Evolutionary conservation across 1,284 basidiomycete genomes (phyloP), one percentile per base, ranked within the genome.

Genomic region (Ustilago xerochloae): DNA sequence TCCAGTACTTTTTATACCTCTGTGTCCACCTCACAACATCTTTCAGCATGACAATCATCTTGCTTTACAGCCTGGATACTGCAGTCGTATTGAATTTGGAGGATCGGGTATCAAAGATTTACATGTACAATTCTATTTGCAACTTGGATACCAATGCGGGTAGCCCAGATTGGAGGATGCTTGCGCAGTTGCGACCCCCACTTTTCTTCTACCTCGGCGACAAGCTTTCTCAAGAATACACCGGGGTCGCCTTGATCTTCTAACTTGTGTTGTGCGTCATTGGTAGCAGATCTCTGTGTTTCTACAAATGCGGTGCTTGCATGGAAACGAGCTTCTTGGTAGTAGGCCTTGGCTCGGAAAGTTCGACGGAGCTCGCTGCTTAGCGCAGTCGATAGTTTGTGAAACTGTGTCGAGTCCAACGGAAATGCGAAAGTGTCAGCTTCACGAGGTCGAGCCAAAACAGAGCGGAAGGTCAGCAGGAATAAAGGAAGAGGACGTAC

Each of bases 321-420:
- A n/a, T 77, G 75, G 38, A 70, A 77, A 2, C 71, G 72, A 15
- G 70, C 75, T 29, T 74, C 70, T 32, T 72, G 35, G 46, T 77
- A 77, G 66, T 77, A 77, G 6, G 48, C 12, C 28, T 63, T 65
- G 9, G 75, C 70, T 0, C 65, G 61, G 29, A 74, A 74, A 4
- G 66, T 57, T 9, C 63, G 53, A 2, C 61, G 53, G 6, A 77
- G 66, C 45, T 54, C 57, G 18, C 43, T 24, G 43, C 61, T 55
- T 0, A 77, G 28, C 1, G 52, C 38, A 3, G 46, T 51, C 3
- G 71, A 68, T 2, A 77, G 52, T 18, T 39, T 35, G 28, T 63
- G 63, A 12, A 77, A 50, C 70, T 75, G 67, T n/a, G n/a, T n/a
- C n/a, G n/a, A n/a, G n/a, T n/a, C n/a, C n/a, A n/a, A n/a, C n/a